phyloP scores from a whole-genome alignment of 768 basidiomycete species.

The Lactarius pseudohatsudake region DNA sequence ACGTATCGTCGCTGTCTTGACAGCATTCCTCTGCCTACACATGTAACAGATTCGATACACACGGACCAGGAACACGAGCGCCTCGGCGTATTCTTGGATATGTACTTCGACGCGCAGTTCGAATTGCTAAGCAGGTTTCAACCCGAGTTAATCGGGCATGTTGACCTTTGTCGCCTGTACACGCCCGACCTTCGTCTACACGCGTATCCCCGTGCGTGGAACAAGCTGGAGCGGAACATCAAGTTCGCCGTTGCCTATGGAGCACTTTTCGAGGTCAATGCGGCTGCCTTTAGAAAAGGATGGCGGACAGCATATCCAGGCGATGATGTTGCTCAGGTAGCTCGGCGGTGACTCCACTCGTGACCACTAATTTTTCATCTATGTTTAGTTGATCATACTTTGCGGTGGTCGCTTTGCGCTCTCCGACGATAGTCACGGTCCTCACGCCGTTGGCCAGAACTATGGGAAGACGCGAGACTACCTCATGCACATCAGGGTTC shows the following conservation, averaged over 20 bases:
- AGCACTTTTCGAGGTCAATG: conserved; percentile 90
- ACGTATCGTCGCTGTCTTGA: conserved; percentile 66
- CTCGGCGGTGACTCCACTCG: conserved; percentile 31
- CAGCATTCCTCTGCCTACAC: conserved; percentile 36
- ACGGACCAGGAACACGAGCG: conserved; percentile 31
- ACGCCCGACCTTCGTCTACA: conserved; percentile 56
- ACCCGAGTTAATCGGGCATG: conserved; percentile 90
- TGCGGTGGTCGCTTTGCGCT: conserved; percentile 74
- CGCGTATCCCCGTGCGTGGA: conserved; percentile 59
- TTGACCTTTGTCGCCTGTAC: conserved; percentile 91
- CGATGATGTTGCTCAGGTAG: conserved; percentile 69
- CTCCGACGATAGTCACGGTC: conserved; percentile 96
- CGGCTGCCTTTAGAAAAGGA: conserved; percentile 88
- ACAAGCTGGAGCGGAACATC: conserved; percentile 74
- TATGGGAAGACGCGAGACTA: conserved; percentile 70
- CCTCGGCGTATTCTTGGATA: conserved; percentile 51
- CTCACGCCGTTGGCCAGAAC: conserved; percentile 83
- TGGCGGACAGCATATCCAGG: conserved; percentile 88
- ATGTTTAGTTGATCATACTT: conserved; percentile 62
- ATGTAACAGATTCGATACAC: conserved; percentile 33
- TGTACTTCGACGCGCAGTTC: conserved; percentile 88
- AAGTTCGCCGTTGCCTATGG: conserved; percentile 72
- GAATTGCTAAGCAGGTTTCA: conserved; percentile 64
- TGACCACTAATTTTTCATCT: conserved; percentile 4
- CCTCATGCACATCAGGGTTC: conserved; percentile 56